phyloP scores from a whole-genome alignment of 371 early-diverging fungal species.

The Mortierella sp. region DNA sequence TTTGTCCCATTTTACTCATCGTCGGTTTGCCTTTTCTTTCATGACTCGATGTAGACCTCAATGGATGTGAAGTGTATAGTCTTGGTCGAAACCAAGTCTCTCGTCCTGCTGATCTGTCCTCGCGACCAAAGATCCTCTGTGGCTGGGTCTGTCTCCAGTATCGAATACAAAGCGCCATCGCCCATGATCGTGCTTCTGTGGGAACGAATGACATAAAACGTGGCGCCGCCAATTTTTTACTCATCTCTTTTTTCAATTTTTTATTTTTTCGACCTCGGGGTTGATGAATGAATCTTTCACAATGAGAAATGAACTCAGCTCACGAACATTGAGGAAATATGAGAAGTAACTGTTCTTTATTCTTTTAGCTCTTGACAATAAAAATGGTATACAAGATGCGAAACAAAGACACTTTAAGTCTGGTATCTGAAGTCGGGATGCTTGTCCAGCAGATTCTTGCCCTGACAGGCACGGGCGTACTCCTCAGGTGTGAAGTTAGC shows the following conservation, averaged over 20 bases:
- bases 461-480: slow-evolving; percentile 54
- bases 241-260: neutral
- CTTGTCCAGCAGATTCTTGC: slow-evolving; percentile 63
- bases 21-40: neutral
- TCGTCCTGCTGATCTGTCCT: neutral
- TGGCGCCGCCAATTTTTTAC: neutral
- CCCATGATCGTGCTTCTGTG: neutral
- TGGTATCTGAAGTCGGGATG: slow-evolving; percentile 69
- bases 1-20: neutral
- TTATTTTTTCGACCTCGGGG: neutral
- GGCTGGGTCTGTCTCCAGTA: neutral
- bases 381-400: neutral
- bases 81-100: neutral
- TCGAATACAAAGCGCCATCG: neutral
- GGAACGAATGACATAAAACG: neutral
- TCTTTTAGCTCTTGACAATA: neutral
- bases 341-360: neutral
- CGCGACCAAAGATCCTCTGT: neutral
- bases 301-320: neutral
- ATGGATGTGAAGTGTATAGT: neutral
- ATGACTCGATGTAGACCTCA: neutral
- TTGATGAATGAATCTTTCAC: neutral
- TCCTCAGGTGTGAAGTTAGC: slow-evolving; percentile 64
- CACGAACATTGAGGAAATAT: neutral
- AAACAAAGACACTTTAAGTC: slow-evolving; percentile 44